Base-by-base conservation (phyloP, 331 rosid species). In the Stylosanthes scabra region DNA sequence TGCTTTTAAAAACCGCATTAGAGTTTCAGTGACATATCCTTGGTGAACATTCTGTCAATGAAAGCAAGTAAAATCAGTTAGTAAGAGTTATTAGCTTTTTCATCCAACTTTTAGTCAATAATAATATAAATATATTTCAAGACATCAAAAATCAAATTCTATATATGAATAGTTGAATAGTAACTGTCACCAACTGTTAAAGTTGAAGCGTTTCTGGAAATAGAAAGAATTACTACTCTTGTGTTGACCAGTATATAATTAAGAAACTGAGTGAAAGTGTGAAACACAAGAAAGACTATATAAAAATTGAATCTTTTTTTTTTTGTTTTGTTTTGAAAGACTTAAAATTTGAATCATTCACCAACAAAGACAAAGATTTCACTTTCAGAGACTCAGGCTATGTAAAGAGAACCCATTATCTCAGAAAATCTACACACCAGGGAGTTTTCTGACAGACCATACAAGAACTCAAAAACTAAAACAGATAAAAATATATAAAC, bases 1-100 rank as follows among this genome's bases (percentile, higher is more conserved):
- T 79, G 99, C 99, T 86, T 75, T 94, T 1, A 94, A 90, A 74
- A 94, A 94, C 9, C 99, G 97, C 45, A 54, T 63, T 57, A 90
- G 73, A 39, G 88, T 88, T 84, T 88, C 91, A 27, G 78, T 61
- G 63, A 75, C 27, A 72, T 83, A 63, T 73, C 97, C 97, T 90
- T 90, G 96, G 84, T 90, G 99, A 78, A 91, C 86, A 85, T 88
- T 90, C 99, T 94, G 86, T 16, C 57, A 68, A 80, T 66, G 63
- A 74, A 65, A 65, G 65, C 72, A 41, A 65, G 8, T n/a, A 44
- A 68, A 45, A 66, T 16, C 69, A 29, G 14, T 9, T 1, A 28
- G 73, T 56, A 66, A 75, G 29, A 56, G 59, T 44, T 28, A 44
- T 55, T 55, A 64, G 13, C 50, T 41, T 79, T 57, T 47, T 49